A percentile compares a stretch with the other conserved stretches of the same genome.
Evolutionary conservation across 305 asterid genomes (phyloP).

Genomic region (Rubia balearica): DNA sequence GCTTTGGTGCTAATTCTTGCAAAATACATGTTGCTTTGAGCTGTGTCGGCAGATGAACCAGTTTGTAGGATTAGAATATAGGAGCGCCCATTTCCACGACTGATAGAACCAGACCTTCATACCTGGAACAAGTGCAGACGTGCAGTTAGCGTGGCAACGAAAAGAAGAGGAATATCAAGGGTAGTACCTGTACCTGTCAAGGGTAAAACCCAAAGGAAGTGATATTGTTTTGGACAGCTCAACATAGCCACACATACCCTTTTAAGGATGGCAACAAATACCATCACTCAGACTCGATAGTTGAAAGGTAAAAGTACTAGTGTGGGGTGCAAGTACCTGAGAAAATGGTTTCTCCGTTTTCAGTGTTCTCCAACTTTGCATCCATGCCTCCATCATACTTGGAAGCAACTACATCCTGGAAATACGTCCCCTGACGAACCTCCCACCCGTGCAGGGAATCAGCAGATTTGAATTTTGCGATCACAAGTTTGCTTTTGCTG

Average conservation of each 20-base stretch:
- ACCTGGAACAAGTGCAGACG: conserved; percentile 51
- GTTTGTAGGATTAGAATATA: conserved; percentile 84
- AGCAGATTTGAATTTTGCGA: conserved; percentile 74
- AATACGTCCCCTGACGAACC: conserved; percentile 82
- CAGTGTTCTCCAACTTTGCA: conserved; percentile 75
- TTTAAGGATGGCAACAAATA: conserved; percentile 15
- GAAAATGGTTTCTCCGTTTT: conserved; percentile 58
- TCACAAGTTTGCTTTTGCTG: conserved; percentile 93
- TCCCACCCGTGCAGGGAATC: conserved; percentile 86
- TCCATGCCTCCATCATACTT: conserved; percentile 97
- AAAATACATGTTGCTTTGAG: conserved; percentile 76
- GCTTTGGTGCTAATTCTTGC: conserved; percentile 87
- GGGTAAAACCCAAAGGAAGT: conserved; percentile 83
- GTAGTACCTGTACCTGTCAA: conserved; percentile 78
- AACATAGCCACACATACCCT: conserved; percentile 90
- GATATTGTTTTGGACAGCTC: conserved; percentile 66
- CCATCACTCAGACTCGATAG: background rate
- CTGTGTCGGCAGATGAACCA: conserved; percentile 67
- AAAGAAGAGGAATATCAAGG: background rate
- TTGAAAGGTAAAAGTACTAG: too few relatives aligned
- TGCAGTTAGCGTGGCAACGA: background rate
- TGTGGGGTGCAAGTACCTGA: conserved; percentile 41
- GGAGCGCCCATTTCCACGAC: conserved; percentile 93
- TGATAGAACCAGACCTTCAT: conserved; percentile 88
- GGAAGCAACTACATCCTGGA: conserved; percentile 68